Evolutionary conservation across 768 basidiomycete species (phyloP).

Genomic region (Leucocoprinus birnbaumii): DNA sequence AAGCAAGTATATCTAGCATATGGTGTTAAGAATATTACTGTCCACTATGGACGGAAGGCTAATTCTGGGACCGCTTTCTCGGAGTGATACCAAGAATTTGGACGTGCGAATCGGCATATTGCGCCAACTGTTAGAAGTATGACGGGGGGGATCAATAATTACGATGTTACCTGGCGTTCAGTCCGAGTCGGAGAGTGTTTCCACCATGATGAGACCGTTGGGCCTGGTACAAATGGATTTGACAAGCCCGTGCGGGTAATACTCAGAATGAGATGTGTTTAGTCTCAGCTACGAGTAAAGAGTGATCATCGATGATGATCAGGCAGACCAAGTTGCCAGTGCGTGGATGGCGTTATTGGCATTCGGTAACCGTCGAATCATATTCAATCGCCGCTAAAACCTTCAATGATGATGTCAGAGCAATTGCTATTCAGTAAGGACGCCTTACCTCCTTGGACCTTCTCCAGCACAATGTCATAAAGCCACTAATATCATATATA

Average conservation of each 20-base stretch:
- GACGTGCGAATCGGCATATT: slow-evolving; percentile 4
- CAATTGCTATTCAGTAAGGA: no score
- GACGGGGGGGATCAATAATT: neutral
- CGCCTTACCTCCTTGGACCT: no score
- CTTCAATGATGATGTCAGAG: no score
- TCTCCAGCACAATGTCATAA: no score
- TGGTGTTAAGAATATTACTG: no score
- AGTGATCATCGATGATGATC: neutral
- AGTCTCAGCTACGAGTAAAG: neutral
- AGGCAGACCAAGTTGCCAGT: no score
- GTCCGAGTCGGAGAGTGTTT: slow-evolving; percentile 11
- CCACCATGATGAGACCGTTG: neutral
- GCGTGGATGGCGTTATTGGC: no score
- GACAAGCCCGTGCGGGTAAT: neutral
- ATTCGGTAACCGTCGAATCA: no score
- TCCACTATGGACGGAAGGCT: slow-evolving; percentile 2
- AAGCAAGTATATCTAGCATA: no score
- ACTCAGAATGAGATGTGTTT: neutral
- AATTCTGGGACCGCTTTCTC: neutral
- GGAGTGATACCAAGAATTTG: neutral
- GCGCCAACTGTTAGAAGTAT: slow-evolving; percentile 10
- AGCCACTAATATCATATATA: no score
- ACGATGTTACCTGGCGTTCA: slow-evolving; percentile 9
- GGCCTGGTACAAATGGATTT: neutral
- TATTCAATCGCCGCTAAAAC: no score